Evolutionary conservation across 2,329 filamentous ascomycete genomes (phyloP), one percentile per base, ranked within the genome.

Genomic region (Pseudophaeomoniella oleicola): DNA sequence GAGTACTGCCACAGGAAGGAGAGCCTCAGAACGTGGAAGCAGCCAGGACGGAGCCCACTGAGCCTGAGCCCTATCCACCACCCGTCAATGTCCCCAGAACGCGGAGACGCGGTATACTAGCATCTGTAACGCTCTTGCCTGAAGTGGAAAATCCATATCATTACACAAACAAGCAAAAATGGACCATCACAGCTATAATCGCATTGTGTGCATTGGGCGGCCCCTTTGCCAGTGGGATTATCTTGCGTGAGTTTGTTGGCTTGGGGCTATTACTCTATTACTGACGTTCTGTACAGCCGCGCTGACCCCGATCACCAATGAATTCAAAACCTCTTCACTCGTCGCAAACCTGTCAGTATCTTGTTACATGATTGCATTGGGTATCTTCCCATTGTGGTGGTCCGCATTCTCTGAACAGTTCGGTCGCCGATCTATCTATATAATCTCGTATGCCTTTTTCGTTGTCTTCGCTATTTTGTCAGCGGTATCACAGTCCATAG

Each of bases 351-450:
- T 90, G 39, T 78, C 78, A 0, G 72, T 90, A 1, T 79, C 83
- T 0, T 57, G 88, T 39, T 90, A 87, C 54, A 85, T 90, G 81
- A 64, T 90, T 3, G 64, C 72, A 46, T 84, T 90, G 81, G 73
- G 76, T 38, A 83, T 90, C 32, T 88, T 86, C 46, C 84, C 84
- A 0, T 65, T 92, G 1, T 90, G 83, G 83, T 90, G 81, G 81
- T 84, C 79, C 1, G 78, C 78, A 2, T 86, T 90, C 50, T 84
- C 79, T 5, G 84, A 90, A 47, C 59, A 59, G 3, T 51, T 67
- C 1, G 84, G 84, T 10, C 72, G 84, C 30, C 72, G 84, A 15
- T 77, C 75, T n/a, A 80, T 92, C 46, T 90, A 88, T 52, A 58
- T 92, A 19, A 58, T 71, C 19, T 86, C 81, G 0, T 90, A 90